These are phyloP conservation scores for Schizosaccharomyces octosporus DNA, from an alignment of 805 yeast species.

Conservation along the genomic window DNA sequence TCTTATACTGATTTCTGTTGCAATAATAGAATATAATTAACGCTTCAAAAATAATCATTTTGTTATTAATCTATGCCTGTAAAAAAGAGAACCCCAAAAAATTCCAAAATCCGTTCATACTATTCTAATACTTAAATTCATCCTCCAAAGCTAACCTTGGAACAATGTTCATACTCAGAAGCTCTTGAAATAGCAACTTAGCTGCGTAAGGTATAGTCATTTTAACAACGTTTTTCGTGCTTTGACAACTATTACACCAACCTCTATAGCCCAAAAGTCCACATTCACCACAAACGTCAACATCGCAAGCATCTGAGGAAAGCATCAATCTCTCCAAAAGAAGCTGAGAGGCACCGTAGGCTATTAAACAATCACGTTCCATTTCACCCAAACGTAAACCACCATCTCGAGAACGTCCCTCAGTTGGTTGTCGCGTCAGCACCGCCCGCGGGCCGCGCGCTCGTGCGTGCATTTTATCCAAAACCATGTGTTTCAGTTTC, in stretches of 20 bases:
- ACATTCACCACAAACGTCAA: conserved; percentile 78
- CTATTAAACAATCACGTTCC: conserved; percentile 99
- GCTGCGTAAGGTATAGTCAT: conserved; percentile 99
- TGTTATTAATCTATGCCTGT: no score
- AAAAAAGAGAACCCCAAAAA: no score
- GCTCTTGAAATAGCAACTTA: conserved; percentile 83
- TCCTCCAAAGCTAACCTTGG: conserved; percentile 80
- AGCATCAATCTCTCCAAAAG: conserved; percentile 84
- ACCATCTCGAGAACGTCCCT: conserved; percentile 97
- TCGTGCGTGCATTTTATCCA: conserved; percentile 98
- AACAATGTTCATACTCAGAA: conserved; percentile 95
- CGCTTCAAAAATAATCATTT: no score
- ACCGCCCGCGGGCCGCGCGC: conserved; percentile 98
- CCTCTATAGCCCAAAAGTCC: conserved; percentile 94
- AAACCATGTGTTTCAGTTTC: conserved; percentile 93
- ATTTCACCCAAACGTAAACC: conserved; percentile 95
- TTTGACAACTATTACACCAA: conserved; percentile 93
- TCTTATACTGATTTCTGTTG: no score
- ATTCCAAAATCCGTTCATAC: no score
- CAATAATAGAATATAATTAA: no score
- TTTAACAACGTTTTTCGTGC: conserved; percentile 59
- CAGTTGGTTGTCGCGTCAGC: conserved; percentile 91
- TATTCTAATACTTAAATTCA: conserved; percentile 5
- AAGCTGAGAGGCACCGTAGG: conserved; percentile 92
- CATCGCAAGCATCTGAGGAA: conserved; percentile 93